These are phyloP conservation scores for Fraxinus angustifolia DNA, from an alignment of 305 asterid genomes.

Conservation along the genomic window DNA sequence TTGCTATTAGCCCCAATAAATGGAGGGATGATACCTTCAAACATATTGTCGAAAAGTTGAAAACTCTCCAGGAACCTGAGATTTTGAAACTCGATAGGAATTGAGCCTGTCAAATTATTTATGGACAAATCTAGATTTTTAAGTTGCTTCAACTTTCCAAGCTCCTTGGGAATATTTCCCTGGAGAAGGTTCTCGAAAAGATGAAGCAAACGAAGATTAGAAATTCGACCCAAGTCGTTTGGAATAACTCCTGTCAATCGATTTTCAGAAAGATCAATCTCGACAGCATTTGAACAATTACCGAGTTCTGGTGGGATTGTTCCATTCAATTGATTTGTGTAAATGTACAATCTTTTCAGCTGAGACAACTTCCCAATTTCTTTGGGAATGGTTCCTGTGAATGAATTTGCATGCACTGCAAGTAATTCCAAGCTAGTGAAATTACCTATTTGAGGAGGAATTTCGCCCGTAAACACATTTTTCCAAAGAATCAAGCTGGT, in stretches of 20 bases:
- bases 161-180: conserved; percentile 59
- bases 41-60: conserved; percentile 75
- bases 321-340: conserved; percentile 68
- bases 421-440: conserved; percentile 63
- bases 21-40: conserved; percentile 62
- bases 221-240: conserved; percentile 36
- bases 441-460: conserved; percentile 74
- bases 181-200: conserved; percentile 69
- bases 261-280: conserved; percentile 87
- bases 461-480: conserved; percentile 61
- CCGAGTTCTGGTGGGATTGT: conserved; percentile 65
- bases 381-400: conserved; percentile 59
- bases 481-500: conserved; percentile 63
- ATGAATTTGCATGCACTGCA: conserved; percentile 63
- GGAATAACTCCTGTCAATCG: conserved; percentile 62
- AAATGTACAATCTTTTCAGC: conserved; percentile 56
- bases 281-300: conserved; percentile 55
- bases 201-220: conserved; percentile 58
- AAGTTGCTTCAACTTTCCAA: conserved; percentile 51
- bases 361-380: conserved; percentile 58
- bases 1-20: conserved; percentile 57
- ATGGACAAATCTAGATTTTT: conserved; percentile 62
- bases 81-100: conserved; percentile 60
- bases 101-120: conserved; percentile 72
- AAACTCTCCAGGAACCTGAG: conserved; percentile 55